Evolutionary conservation across 148 eudicot genomes (phyloP), one percentile per base, ranked within the genome.

Genomic region (Heliamphora exappendiculata): DNA sequence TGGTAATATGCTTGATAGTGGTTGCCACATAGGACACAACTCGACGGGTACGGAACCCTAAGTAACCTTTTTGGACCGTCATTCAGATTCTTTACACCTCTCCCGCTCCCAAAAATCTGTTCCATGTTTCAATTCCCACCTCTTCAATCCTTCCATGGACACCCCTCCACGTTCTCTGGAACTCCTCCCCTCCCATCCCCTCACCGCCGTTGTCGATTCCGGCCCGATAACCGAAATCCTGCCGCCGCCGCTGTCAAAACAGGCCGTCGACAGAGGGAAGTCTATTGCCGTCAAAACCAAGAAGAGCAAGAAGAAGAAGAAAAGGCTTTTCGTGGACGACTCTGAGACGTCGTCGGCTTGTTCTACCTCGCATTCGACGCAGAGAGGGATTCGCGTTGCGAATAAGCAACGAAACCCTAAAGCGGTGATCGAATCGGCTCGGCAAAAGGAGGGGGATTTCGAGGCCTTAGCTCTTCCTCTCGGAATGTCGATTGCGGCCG

Each of bases 401-500:
- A 60, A 5, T 24, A 81, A 65, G 16, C 80, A 82, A 0, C 80
- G 84, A 71, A 84, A 82, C 83, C 86, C 85, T 75, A 89, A 84
- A 41, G 80, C 78, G 71, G 79, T 63, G 41, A 55, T 68, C 59
- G 81, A 67, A 3, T 73, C 75, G 12, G 79, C 74, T 44, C 76
- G 86, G 16, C 73, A 78, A 6, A 73, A 81, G 39, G 76, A 36
- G 1, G 49, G 71, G 20, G 91, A 87, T 69, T 86, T 86, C 7
- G 91, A 89, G 5, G 88, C 95, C 2, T 82, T 92, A 73, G 98
- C 97, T 28, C 91, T 90, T 51, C 92, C 97, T 75, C 89, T 92
- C 44, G 98, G 98, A 31, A 94, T 94, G 95, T 89, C 98, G 0
- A 85, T 94, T 68, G 97, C 98, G 14, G 97, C 96, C 16, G 88